Base-by-base conservation (phyloP, 768 basidiomycete species). In the Mycena capillaripes region DNA sequence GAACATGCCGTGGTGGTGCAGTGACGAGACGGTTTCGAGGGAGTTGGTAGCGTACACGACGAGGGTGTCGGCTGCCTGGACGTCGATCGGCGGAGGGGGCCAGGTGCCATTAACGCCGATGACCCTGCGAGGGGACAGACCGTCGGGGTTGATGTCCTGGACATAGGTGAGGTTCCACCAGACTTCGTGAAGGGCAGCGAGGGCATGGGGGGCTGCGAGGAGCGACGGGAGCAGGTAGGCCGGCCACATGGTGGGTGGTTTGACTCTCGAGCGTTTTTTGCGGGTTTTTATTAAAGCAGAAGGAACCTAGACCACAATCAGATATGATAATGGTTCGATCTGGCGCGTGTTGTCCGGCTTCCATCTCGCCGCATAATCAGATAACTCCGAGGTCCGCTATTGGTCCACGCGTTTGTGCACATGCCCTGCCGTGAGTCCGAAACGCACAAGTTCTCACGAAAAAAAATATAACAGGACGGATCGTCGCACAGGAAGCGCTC, bases 1-100 rank as follows among this genome's bases (percentile, higher is more conserved):
- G 84, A 91, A 96, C 93, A 97, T 95, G 73, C 97, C 97, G 82
- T 98, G 97, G 78, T 97, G 93, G 80, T 99, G 97, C 19, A 98
- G 83, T 0, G 92, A 87, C 0, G 93, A 88, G 0, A 92, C 88
- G 30, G 84, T 74, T 64, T 93, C 90, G 66, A 97, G 81, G 3
- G 88, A 89, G 81, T 97, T 96, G 32, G 85, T 85, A 7, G 91
- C 90, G 79, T 98, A 97, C 0, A 98, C 86, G 30, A 93, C 77
- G 34, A 98, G 84, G 0, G 89, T 89, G 80, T 99, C 96, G 23
- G 86, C 87, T 7, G 89, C 87, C 72, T 86, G 88, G 14, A 96
- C 89, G 29, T 92, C 89, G 70, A 98, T 84, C 0, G 95, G 91
- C 0, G 97, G 97, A 2, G 95, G 96, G 93, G 97, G 97, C 97